A percentile compares a stretch with the other conserved stretches of the same genome.
Conservation (phyloP, 1,139 yeast species). For the Suzukiozyma palmioleophila region DNA sequence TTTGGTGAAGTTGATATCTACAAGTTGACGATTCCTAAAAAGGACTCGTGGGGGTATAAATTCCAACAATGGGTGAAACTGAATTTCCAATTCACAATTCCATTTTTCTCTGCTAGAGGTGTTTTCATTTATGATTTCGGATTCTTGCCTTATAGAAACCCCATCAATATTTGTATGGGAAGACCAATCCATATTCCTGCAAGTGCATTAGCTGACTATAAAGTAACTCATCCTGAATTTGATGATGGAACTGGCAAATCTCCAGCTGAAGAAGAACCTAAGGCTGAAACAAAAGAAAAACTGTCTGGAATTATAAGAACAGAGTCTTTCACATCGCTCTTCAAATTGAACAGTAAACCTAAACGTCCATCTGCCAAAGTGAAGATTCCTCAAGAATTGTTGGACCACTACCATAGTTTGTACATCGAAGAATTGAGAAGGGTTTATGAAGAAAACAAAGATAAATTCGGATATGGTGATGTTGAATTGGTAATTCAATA, state of each 20-base stretch:
- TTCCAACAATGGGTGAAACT: constrained; percentile 72
- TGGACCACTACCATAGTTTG: constrained; percentile 67
- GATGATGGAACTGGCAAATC: constrained; percentile 10
- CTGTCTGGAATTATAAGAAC: background rate
- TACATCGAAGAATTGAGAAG: constrained; percentile 66
- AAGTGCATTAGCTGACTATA: constrained; percentile 30
- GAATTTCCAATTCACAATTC: constrained; percentile 76
- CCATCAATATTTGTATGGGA: constrained; percentile 79
- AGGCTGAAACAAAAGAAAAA: background rate
- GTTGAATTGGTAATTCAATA: constrained; percentile 38
- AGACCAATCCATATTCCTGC: constrained; percentile 69
- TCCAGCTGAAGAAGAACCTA: constrained; percentile 7
- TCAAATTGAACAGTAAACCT: constrained; percentile 15
- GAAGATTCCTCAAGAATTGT: constrained; percentile 37
- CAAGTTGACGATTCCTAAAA: constrained; percentile 53
- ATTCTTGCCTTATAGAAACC: constrained; percentile 76
- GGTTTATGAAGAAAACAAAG: constrained; percentile 69
- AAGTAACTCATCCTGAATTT: constrained; percentile 25
- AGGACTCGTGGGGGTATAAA: constrained; percentile 47
- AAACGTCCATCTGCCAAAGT: constrained; percentile 16
- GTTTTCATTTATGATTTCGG: constrained; percentile 92
- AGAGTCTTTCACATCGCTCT: constrained; percentile 21
- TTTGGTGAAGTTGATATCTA: constrained; percentile 90
- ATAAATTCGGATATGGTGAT: constrained; percentile 49
- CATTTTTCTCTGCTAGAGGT: constrained; percentile 90